phyloP scores from a whole-genome alignment of 805 yeast genomes.

The Candida sanyiensis region DNA sequence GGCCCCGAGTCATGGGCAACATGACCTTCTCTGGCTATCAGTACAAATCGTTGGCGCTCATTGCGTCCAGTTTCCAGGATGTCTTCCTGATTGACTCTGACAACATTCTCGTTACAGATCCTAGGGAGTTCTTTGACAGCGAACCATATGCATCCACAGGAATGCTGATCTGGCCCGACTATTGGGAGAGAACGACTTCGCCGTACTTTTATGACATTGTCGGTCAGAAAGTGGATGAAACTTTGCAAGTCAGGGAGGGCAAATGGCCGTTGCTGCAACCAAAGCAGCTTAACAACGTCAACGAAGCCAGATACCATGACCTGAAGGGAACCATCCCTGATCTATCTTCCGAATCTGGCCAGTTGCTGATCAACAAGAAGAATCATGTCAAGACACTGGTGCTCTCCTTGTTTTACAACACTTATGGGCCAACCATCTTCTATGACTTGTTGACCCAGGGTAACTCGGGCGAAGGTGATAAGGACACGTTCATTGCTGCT shows the following conservation, averaged over 20 bases:
- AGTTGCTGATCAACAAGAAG: constrained; percentile 54
- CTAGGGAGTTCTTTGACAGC: constrained; percentile 39
- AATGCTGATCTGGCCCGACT: constrained; percentile 69
- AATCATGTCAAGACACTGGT: constrained; percentile 53
- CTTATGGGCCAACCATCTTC: constrained; percentile 59
- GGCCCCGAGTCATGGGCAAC: constrained; percentile 42
- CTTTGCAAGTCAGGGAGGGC: constrained; percentile 18
- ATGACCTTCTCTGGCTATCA: constrained; percentile 61
- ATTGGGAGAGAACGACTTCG: constrained; percentile 65
- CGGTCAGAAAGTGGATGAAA: constrained; percentile 29
- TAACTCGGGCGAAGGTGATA: constrained; percentile 75
- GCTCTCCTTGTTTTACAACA: constrained; percentile 58
- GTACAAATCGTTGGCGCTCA: constrained; percentile 63
- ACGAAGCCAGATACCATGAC: constrained; percentile 48
- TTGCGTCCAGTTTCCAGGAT: constrained; percentile 72
- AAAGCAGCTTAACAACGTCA: constrained; percentile 12
- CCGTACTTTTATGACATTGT: constrained; percentile 57
- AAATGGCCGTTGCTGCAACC: constrained; percentile 19
- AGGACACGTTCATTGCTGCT: constrained; percentile 70
- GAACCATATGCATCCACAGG: constrained; percentile 45
- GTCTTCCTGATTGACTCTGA: constrained; percentile 75
- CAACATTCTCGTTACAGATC: constrained; percentile 46
- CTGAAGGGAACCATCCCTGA: constrained; percentile 61
- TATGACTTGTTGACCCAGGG: constrained; percentile 69
- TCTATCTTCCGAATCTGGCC: constrained; percentile 67